Evolutionary conservation across 164 flowering plant genomes (phyloP).

Genomic region (Umbilicus rupestris): DNA sequence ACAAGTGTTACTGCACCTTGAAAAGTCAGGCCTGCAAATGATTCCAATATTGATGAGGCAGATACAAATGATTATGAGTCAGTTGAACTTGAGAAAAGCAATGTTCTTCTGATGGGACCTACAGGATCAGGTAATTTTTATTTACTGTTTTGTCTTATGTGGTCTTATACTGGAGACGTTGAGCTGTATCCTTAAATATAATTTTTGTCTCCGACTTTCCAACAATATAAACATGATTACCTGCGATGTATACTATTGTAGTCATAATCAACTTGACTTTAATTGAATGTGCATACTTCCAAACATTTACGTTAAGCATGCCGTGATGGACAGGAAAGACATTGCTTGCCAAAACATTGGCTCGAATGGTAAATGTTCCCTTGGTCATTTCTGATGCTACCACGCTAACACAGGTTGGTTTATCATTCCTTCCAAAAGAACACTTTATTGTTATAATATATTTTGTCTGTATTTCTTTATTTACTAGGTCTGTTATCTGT

Average conservation of each 20-base stretch:
- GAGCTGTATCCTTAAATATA: background rate
- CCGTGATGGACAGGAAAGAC: slow-evolving; percentile 96
- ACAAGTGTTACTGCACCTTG: slow-evolving; percentile 3
- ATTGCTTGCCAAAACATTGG: slow-evolving; percentile 90
- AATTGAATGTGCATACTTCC: background rate
- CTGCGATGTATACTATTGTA: background rate
- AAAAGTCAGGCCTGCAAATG: slow-evolving; percentile 52
- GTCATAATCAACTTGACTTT: background rate
- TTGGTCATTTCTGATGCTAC: slow-evolving; percentile 96
- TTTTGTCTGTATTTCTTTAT: background rate
- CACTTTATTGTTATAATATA: background rate
- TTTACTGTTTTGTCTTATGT: background rate
- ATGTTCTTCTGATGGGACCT: slow-evolving; percentile 90
- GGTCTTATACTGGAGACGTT: background rate
- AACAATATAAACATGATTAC: background rate
- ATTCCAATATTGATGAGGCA: slow-evolving; percentile 21
- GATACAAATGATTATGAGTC: slow-evolving; percentile 42
- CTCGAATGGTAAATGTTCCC: slow-evolving; percentile 89
- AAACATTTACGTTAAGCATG: background rate
- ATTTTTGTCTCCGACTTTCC: background rate
- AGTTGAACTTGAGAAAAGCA: slow-evolving; percentile 95
- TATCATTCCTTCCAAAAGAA: background rate
- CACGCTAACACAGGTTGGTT: slow-evolving; percentile 84
- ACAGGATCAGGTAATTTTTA: slow-evolving; percentile 82
- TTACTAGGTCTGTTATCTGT: slow-evolving; percentile 2